Base-by-base conservation (phyloP, 73 alveolate species). In the Paramecium primaurelia region DNA sequence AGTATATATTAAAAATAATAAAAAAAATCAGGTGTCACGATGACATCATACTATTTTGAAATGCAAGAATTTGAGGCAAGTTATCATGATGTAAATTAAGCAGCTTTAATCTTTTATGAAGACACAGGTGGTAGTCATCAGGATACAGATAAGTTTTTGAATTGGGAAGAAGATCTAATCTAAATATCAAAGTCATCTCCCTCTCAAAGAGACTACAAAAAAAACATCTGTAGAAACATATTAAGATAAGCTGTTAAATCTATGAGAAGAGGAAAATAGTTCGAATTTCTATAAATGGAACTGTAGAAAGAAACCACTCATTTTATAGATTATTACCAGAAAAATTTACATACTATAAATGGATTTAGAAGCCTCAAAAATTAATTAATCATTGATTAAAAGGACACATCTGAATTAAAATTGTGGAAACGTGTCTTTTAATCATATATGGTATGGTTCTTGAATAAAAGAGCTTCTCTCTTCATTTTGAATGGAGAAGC, bases 401-500 rank as follows among this genome's bases (percentile, higher is more conserved):
- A 28, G 49, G 47, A 80, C 91, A 25, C 25, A 18, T 1, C 34
- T 64, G 58, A 26, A 47, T 20, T n/a, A 44, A 36, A 75, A 36
- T 36, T 42, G 20, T 75, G 58, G 88, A 75, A 36, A 36, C 38
- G 88, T 64, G 88, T 75, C 22, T 75, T 75, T 75, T 10, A 36
- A 28, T 30, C 38, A n/a, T 80, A 80, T 25, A 25, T 80, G 49
- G 47, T 40, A 2, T 80, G 91, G 91, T 80, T 80, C 91, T 49
- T 80, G 32, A 45, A 22, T 32, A 25, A 40, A 45, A 40, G 91
- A 44, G 71, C 77, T 11, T 80, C 91, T 25, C 45, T 80, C 49
- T 80, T 80, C 75, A 80, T 80, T 80, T 38, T 80, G 75, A 80
- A 80, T 80, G 91, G 91, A 44, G 91, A 80, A 36, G 36, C 91